These are phyloP conservation scores for Radiomyces spectabilis DNA, from an alignment of 192 early-diverging fungal species.

Conservation along the genomic window DNA sequence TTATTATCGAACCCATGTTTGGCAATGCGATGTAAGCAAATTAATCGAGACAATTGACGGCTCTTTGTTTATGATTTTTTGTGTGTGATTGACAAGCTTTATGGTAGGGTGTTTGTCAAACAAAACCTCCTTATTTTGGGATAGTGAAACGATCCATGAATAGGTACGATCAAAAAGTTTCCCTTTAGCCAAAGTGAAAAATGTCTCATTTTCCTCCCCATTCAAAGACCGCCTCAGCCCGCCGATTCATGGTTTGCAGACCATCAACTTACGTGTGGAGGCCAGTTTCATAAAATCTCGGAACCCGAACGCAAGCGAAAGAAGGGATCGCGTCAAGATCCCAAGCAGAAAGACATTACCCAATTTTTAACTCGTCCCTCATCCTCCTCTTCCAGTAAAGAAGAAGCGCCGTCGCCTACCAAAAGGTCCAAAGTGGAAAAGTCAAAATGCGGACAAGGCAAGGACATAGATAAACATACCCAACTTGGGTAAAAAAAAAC, in stretches of 20 bases:
- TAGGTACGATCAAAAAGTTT: too few species aligned
- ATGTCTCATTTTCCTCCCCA: neutral
- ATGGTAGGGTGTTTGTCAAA: conserved; percentile 40
- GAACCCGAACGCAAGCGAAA: conserved; percentile 45
- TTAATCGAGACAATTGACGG: neutral
- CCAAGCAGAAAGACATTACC: too few species aligned
- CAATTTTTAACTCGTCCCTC: too few species aligned
- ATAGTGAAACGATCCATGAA: conserved; percentile 56
- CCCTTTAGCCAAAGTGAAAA: too few species aligned
- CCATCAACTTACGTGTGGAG: conserved; percentile 59
- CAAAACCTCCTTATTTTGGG: conserved; percentile 51
- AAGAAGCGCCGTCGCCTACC: too few species aligned
- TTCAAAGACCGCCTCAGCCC: conserved; percentile 47
- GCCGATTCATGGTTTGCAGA: conserved; percentile 57
- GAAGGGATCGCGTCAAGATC: too few species aligned
- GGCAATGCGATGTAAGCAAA: conserved; percentile 46
- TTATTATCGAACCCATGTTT: conserved; percentile 57
- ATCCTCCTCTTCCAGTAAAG: too few species aligned
- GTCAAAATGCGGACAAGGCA: too few species aligned
- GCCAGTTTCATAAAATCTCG: conserved; percentile 52
- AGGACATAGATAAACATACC: too few species aligned
- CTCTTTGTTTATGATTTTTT: neutral
- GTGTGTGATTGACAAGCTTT: neutral
- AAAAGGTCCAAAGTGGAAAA: too few species aligned
- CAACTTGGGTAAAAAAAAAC: too few species aligned